Evolutionary conservation across 345 rosid genomes (phyloP), one percentile per base, ranked within the genome.

Genomic region (Boechera stricta): DNA sequence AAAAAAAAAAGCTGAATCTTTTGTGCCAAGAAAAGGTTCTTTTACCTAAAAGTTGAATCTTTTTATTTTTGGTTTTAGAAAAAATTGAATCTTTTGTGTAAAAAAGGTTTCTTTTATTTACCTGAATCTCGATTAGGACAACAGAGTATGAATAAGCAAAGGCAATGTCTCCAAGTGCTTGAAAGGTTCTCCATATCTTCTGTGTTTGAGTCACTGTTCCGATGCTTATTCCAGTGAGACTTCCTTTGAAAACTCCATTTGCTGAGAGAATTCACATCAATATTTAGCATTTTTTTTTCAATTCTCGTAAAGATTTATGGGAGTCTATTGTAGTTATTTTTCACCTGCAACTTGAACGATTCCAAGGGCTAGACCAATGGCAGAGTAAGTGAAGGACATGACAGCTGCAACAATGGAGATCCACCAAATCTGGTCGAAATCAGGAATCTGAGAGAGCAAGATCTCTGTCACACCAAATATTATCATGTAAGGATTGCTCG

Each of bases 321-420:
- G 44, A 54, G 31, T 73, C 0, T 33, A 53, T 24, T 5, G 5
- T 55, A 47, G 15, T 45, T 35, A 6, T 4, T 0, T 0, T 48
- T 72, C 8, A 78, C 87, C 87, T 74, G 83, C 89, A 3, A 92
- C 98, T 85, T 92, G 82, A 24, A 82, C 87, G 53, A 95, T 77
- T 4, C 97, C 98, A 0, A 95, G 98, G 39, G 87, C 92, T 2
- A 95, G 89, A 47, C 99, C 98, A 63, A 95, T 89, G n/a, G 86
- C 58, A 1, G 98, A 92, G 88, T 92, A 92, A 60, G 99, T 88
- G 82, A 92, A 95, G 31, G 98, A 92, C 99, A 95, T 95, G 68
- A 89, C 86, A 5, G 99, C 97, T 4, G 94, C 99, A 6, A 92
- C 86, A 55, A 88, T 83, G 51, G 99, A 92, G 72, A 92, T 91